phyloP scores from a whole-genome alignment of 371 early-diverging fungal species.

The Funneliformis caledonium region DNA sequence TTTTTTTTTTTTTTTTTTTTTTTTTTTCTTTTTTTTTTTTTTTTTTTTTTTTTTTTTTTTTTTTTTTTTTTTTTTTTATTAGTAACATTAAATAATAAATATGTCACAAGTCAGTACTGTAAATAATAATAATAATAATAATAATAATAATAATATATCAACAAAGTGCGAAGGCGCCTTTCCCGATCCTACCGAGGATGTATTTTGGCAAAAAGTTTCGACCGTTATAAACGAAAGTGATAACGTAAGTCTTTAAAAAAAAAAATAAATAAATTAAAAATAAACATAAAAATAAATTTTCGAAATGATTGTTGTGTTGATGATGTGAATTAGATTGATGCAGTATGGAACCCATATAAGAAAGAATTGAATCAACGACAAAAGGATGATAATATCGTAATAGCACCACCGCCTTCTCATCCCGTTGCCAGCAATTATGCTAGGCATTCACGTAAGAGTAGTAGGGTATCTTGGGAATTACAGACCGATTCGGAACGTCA shows the following conservation, averaged over 20 bases:
- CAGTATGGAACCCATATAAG: conserved; percentile 33
- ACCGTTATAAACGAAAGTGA: background rate
- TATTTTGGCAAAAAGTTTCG: conserved; percentile 36
- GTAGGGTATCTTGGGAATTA: conserved; percentile 30
- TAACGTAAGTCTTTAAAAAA: background rate
- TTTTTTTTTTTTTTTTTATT: too few relatives aligned
- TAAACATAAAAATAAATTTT: background rate
- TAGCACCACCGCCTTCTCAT: conserved; percentile 27
- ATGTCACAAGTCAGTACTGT: background rate
- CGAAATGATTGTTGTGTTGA: background rate
- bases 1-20: too few relatives aligned
- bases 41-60: too few relatives aligned
- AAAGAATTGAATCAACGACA: background rate
- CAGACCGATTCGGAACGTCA: conserved; percentile 37
- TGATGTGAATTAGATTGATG: conserved; percentile 16
- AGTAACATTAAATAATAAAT: background rate
- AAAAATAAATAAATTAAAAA: background rate
- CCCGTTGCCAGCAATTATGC: background rate
- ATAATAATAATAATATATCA: background rate
- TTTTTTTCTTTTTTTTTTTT: too few relatives aligned
- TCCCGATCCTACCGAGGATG: conserved; percentile 34
- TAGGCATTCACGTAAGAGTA: conserved; percentile 38
- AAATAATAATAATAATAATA: background rate
- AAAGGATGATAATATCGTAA: background rate
- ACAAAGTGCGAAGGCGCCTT: background rate